phyloP scores from a whole-genome alignment of 139 green algal genomes.

The Chloropicon primus region DNA sequence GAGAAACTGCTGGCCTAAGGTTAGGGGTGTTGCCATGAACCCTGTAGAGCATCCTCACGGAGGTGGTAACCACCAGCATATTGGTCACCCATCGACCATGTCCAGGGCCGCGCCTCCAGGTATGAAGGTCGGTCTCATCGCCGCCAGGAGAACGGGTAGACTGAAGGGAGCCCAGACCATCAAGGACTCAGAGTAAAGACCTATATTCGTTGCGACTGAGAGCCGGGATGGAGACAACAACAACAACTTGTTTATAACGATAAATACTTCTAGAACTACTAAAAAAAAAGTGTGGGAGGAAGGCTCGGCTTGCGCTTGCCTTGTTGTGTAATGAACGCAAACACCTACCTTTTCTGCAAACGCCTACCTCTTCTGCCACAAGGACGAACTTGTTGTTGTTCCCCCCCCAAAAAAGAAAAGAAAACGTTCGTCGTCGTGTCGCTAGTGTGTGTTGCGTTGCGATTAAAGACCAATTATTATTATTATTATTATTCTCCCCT shows the following conservation, averaged over 20 bases:
- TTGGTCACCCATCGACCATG: constrained; percentile 95
- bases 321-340: background rate
- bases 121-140: constrained; percentile 78
- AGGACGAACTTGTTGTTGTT: no score
- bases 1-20: constrained; percentile 79
- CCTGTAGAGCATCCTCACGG: constrained; percentile 98
- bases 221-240: no score
- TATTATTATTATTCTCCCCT: no score
- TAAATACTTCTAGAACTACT: no score
- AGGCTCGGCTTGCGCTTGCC: no score
- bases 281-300: no score
- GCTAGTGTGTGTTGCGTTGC: no score
- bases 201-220: background rate
- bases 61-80: constrained; percentile 99
- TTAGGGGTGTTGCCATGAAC: constrained; percentile 99
- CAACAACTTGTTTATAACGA: background rate
- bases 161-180: constrained; percentile 4
- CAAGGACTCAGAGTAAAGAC: background rate
- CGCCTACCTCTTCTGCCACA: background rate
- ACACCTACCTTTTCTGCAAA: background rate
- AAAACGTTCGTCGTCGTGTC: no score
- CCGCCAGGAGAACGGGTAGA: constrained; percentile 59
- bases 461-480: no score
- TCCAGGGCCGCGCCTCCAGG: constrained; percentile 66
- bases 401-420: no score